Evolutionary conservation across 768 basidiomycete species (phyloP), one percentile per base, ranked within the genome.

Genomic region (Mycena metata): DNA sequence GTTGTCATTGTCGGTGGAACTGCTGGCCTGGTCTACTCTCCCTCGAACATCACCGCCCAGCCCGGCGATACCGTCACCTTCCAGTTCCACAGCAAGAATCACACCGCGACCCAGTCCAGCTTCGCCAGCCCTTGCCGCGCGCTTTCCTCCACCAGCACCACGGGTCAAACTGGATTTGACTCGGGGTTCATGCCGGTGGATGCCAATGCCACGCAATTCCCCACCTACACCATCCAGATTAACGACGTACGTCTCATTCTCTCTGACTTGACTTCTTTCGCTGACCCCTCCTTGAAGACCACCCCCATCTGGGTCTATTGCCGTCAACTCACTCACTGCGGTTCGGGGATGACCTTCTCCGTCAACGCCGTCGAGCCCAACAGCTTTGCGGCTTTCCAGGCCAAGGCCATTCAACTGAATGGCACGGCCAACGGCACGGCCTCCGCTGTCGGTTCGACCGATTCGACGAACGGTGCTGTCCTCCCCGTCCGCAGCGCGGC

Each of bases 271-370:
- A 60, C 10, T 39, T 57, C 17, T 49, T 42, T 46, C 43, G 41
- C 51, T 66, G 13, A 64, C 35, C n/a, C n/a, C 52, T 42, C 67
- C 52, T 17, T 61, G 9, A 60, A 87, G 86, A 86, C 85, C 16
- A 74, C 77, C 17, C 88, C 87, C 3, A 81, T 89, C 71, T 89
- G 86, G 89, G 84, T 78, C 2, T 88, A 84, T 78, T 89, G 89
- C 74, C 78, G 78, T 2, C 88, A 88, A 71, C 55, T 67, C 2
- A 76, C 71, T 47, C 89, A 90, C 75, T 90, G 89, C 73, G 83
- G 82, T 0, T 74, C 78, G 49, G 89, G 89, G 54, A 90, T 90
- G 89, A 88, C 89, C 56, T 89, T 89, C 77, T 76, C 86, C 24
- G 81, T 80, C 67, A 91, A 89, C 75, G 83, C 89, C 15, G 78